Evolutionary conservation across 148 eudicot genomes (phyloP).

Genomic region (Vaccinium vitisidaea): DNA sequence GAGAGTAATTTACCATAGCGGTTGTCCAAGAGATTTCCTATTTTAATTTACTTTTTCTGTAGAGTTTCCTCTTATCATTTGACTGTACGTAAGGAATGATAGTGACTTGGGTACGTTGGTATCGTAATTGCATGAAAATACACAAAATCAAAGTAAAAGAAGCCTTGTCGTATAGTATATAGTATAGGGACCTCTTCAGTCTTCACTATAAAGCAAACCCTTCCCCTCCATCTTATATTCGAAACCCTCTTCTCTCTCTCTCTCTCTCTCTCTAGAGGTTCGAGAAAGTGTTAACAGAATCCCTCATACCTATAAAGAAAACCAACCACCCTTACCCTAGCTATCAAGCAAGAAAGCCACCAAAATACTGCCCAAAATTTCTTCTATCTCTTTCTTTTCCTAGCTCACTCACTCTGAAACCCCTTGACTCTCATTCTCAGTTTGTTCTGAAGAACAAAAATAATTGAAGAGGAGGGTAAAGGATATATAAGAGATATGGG

Average conservation of each 20-base stretch:
- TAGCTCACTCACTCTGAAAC: not conserved
- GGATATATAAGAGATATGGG: constrained; percentile 11
- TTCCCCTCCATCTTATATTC: constrained; percentile 12
- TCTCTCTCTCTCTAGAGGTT: constrained; percentile 25
- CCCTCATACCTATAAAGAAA: constrained; percentile 52
- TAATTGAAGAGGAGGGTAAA: not conserved
- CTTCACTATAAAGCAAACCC: constrained; percentile 14
- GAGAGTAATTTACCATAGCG: not conserved
- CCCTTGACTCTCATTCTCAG: not conserved
- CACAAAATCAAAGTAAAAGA: constrained; percentile 20
- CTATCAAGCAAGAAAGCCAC: constrained; percentile 19
- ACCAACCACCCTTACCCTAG: constrained; percentile 30
- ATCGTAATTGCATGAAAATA: constrained; percentile 22
- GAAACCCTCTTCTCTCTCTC: constrained; percentile 4
- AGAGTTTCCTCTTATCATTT: not conserved
- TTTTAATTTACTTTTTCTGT: not conserved
- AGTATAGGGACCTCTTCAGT: not conserved
- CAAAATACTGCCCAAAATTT: not conserved
- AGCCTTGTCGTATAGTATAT: constrained; percentile 10
- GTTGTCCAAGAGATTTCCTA: not conserved
- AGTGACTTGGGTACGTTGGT: constrained; percentile 1
- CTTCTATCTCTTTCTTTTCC: not conserved
- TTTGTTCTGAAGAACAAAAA: not conserved
- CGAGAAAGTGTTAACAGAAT: constrained; percentile 41
- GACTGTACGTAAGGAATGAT: constrained; percentile 21